Base-by-base conservation (phyloP, 176 grass and related monocot genomes). In the Saccharum officinarum region DNA sequence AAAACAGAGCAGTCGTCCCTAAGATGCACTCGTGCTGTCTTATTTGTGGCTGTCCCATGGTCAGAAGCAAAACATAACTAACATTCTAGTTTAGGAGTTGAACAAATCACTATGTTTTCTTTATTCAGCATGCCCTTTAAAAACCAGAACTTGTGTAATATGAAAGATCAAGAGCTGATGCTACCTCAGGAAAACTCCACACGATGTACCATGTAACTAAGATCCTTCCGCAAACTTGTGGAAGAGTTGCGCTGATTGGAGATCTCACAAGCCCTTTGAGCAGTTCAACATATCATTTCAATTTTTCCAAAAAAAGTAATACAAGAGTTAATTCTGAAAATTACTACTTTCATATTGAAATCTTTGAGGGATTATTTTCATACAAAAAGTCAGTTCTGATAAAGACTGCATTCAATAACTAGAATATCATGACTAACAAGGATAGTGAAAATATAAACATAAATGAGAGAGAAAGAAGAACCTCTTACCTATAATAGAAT, bases 151-250 rank as follows among this genome's bases (percentile, higher is more conserved):
- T 20, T 54, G 50, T 54, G 5, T 54, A 54, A 54, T 54, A 54
- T 54, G 50, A 54, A 54, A 54, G 5, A 54, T 54, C 50, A 54
- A 54, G 50, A 54, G 16, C 50, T 54, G 18, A 54, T 54, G 50
- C 6, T 54, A 54, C 60, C 78, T 87, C 68, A 3, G 70, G 78
- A 68, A 81, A 84, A 20, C 62, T 70, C 86, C 86, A 77, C 14
- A 82, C 1, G 49, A 82, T 45, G 20, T 49, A 72, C 78, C 78
- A 87, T 11, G 60, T 42, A 66, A 81, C 7, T 8, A 81, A 75
- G 4, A 25, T 59, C 47, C 71, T 81, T 45, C 11, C 17, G 2
- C 25, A 0, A 46, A 87, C 7, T 82, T 87, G 78, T 69, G 36
- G 71, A 25, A 76, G 26, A 44, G 62, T 61, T 34, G 86, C 37